These are phyloP conservation scores for Beauveria asiatica DNA, from an alignment of 2,329 filamentous ascomycete genomes.

Conservation along the genomic window DNA sequence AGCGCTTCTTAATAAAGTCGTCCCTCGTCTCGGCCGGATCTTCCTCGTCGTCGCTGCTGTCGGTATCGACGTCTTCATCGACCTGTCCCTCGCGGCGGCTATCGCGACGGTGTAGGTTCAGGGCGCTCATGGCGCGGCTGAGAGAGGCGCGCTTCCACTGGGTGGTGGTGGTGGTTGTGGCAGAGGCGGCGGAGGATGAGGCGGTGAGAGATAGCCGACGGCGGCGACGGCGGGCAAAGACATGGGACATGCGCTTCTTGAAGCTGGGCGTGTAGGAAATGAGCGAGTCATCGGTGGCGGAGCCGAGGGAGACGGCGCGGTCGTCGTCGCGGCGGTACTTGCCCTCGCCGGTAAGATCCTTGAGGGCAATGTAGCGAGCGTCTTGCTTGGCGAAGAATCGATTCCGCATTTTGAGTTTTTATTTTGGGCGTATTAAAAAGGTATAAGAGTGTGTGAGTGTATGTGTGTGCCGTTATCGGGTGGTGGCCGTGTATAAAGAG, in stretches of 20 bases:
- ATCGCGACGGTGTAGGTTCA: neutral
- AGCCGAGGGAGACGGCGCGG: neutral
- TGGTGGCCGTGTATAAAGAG: neutral
- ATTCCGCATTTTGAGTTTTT: neutral
- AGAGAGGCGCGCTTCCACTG: conserved; percentile 4
- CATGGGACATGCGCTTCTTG: conserved; percentile 8
- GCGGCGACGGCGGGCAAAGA: neutral
- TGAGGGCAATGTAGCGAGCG: conserved; percentile 4
- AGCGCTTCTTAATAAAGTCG: neutral
- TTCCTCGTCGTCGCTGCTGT: neutral
- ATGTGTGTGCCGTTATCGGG: neutral
- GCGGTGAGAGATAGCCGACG: neutral
- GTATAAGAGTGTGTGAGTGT: neutral
- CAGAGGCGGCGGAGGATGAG: neutral
- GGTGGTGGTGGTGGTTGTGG: neutral
- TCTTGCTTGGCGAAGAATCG: conserved; percentile 2
- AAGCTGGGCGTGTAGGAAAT: neutral
- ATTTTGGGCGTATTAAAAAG: neutral
- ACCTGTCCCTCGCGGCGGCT: neutral
- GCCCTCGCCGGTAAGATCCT: conserved; percentile 4
- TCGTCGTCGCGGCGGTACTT: neutral
- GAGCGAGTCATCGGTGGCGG: neutral
- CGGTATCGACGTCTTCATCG: neutral
- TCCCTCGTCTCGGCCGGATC: neutral
- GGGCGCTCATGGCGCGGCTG: neutral